A percentile compares a stretch with the other conserved stretches of the same genome.
phyloP scores from a whole-genome alignment of 2,329 filamentous ascomycete genomes.

The Diplodia sapinea region DNA sequence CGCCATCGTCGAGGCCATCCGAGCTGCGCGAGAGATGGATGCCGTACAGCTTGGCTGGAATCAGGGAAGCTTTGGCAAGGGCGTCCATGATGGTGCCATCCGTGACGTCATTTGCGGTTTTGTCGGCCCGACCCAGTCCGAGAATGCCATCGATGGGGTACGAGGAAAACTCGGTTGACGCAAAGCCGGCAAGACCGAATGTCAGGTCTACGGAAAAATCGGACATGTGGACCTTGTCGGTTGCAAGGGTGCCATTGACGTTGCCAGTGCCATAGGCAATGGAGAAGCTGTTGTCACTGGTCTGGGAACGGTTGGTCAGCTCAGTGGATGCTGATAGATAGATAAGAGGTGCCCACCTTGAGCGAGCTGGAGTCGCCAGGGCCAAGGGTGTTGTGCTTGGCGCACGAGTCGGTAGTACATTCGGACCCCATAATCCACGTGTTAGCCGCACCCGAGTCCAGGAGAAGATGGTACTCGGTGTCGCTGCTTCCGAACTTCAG shows the following conservation, averaged over 20 bases:
- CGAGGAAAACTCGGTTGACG: conserved; percentile 73
- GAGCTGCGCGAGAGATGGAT: conserved; percentile 71
- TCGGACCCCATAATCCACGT: conserved; percentile 82
- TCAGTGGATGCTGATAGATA: neutral
- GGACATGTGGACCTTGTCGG: conserved; percentile 71
- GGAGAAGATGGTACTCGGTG: conserved; percentile 59
- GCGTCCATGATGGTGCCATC: conserved; percentile 71
- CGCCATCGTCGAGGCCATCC: conserved; percentile 72
- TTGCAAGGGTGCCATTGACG: conserved; percentile 69
- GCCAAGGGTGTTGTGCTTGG: conserved; percentile 73
- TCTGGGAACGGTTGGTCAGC: conserved; percentile 38
- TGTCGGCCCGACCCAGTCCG: conserved; percentile 70
- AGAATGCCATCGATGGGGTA: conserved; percentile 91
- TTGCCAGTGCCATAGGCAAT: conserved; percentile 79
- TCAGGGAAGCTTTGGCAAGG: conserved; percentile 61
- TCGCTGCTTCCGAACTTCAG: conserved; percentile 57
- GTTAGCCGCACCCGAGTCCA: conserved; percentile 65
- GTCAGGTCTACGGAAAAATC: conserved; percentile 67
- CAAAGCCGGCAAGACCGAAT: conserved; percentile 75
- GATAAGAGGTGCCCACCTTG: conserved; percentile 39
- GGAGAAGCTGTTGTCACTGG: conserved; percentile 61
- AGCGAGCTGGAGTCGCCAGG: conserved; percentile 69
- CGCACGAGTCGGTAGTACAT: conserved; percentile 71
- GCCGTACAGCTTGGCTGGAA: conserved; percentile 72
- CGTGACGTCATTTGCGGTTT: conserved; percentile 49